Evolutionary conservation across 2,329 filamentous ascomycete genomes (phyloP).

Genomic region (Fusarium tuaranense): DNA sequence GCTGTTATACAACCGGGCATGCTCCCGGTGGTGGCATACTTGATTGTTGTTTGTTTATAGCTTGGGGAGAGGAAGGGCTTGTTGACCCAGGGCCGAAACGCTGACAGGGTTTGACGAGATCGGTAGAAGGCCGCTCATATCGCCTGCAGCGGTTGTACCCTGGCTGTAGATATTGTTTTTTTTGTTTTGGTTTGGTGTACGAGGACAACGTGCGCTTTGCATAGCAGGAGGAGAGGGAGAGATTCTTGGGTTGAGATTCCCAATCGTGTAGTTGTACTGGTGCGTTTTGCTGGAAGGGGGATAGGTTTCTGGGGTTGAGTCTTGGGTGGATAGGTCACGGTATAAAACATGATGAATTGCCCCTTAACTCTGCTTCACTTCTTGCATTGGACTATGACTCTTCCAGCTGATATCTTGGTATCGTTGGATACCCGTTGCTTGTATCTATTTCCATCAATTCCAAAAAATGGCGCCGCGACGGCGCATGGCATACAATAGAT

Average conservation of each 20-base stretch:
- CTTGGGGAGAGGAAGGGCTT: background rate
- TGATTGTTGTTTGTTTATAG: slow-evolving; percentile 20
- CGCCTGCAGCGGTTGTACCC: slow-evolving; percentile 27
- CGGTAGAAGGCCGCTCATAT: slow-evolving; percentile 9
- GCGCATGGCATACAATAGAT: slow-evolving; percentile 4
- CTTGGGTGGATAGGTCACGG: slow-evolving; percentile 20
- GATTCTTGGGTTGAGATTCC: slow-evolving; percentile 35
- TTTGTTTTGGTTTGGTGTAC: slow-evolving; percentile 42
- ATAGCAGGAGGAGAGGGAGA: slow-evolving; percentile 35
- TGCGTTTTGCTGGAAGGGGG: slow-evolving; percentile 10
- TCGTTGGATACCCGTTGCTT: background rate
- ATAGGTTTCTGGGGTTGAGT: slow-evolving; percentile 8
- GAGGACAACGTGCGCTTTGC: slow-evolving; percentile 39
- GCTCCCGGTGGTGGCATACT: slow-evolving; percentile 12
- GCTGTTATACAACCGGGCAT: slow-evolving; percentile 13
- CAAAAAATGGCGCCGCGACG: background rate
- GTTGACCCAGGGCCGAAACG: slow-evolving; percentile 2
- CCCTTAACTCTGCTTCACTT: slow-evolving; percentile 1
- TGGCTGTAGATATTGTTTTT: slow-evolving; percentile 42
- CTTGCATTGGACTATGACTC: background rate
- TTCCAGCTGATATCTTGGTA: background rate
- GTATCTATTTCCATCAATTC: background rate
- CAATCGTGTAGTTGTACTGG: slow-evolving; percentile 41
- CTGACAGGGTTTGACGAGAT: slow-evolving; percentile 6
- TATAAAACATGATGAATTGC: slow-evolving; percentile 33